Percentiles rank a stretch among this genome's conserved stretches.
These are phyloP conservation scores for Eremochloa ophiuroides DNA, from an alignment of 176 grass and related monocot genomes.

Conservation along the genomic window DNA sequence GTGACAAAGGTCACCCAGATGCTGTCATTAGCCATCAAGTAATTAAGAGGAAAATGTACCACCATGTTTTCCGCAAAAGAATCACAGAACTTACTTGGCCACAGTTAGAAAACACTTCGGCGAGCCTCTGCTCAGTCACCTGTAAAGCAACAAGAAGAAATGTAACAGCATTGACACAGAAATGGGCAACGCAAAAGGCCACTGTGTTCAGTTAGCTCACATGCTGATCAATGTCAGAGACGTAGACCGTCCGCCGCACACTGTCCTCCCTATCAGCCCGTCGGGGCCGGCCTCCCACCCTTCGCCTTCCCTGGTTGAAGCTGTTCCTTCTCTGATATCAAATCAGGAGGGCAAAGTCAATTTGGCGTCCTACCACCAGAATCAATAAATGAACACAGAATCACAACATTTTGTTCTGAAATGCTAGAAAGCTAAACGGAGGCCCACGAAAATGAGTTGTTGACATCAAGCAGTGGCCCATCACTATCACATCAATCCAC, in stretches of 20 bases:
- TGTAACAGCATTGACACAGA: constrained; percentile 13
- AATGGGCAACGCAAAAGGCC: background rate
- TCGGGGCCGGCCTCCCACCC: constrained; percentile 36
- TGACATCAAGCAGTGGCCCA: constrained; percentile 20
- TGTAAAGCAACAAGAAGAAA: constrained; percentile 33
- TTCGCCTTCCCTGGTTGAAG: constrained; percentile 51
- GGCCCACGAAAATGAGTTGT: constrained; percentile 1
- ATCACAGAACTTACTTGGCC: constrained; percentile 70
- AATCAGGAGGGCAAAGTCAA: constrained; percentile 12
- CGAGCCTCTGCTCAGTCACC: constrained; percentile 98
- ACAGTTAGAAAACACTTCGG: constrained; percentile 82
- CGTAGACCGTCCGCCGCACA: constrained; percentile 78
- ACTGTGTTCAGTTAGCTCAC: constrained; percentile 35
- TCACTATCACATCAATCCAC: constrained; percentile 35
- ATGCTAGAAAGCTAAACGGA: background rate
- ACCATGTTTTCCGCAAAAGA: background rate
- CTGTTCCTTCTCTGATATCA: constrained; percentile 58
- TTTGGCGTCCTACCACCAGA: constrained; percentile 17
- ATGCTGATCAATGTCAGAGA: constrained; percentile 94
- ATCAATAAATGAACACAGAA: constrained; percentile 4
- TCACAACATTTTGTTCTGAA: background rate
- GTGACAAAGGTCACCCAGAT: background rate
- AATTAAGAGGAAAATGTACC: background rate
- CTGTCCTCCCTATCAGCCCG: constrained; percentile 68
- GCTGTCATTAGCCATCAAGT: background rate